Evolutionary conservation across 2,329 filamentous ascomycete species (phyloP).

Genomic region (Colletotrichum endophyticum): DNA sequence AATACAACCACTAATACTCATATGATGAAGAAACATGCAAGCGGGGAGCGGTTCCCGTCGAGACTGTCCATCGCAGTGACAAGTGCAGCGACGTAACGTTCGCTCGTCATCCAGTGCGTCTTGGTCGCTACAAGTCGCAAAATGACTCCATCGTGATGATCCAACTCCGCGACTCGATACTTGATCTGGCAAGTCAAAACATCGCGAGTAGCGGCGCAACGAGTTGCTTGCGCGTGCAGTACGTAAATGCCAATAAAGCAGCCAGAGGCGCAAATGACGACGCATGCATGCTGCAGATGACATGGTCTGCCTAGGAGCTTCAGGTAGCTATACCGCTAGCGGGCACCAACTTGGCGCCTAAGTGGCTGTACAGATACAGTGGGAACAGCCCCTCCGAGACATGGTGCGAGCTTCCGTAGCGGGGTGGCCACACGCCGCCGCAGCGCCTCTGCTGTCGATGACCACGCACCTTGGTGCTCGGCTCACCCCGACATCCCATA

Average conservation of each 20-base stretch:
- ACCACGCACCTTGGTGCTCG: neutral
- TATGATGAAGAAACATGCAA: neutral
- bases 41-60: neutral
- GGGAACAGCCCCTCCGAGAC: conserved; percentile 16
- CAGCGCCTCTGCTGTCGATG: neutral
- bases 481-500: conserved; percentile 2
- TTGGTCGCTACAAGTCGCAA: neutral
- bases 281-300: conserved; percentile 22
- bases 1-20: conserved; percentile 11
- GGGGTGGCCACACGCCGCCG: conserved; percentile 10
- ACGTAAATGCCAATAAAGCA: neutral
- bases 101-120: neutral
- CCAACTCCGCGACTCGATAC: neutral
- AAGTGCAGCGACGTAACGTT: neutral
- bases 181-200: neutral
- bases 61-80: neutral
- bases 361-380: conserved; percentile 14
- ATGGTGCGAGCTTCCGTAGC: conserved; percentile 16
- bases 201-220: neutral
- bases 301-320: neutral
- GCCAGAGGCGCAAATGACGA: conserved; percentile 13
- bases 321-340: conserved; percentile 11
- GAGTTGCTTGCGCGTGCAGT: conserved; percentile 20
- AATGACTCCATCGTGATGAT: neutral
- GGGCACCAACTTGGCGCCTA: neutral